Evolutionary conservation across 2,329 filamentous ascomycete species (phyloP).

Genomic region (Botrytis fragariae): DNA sequence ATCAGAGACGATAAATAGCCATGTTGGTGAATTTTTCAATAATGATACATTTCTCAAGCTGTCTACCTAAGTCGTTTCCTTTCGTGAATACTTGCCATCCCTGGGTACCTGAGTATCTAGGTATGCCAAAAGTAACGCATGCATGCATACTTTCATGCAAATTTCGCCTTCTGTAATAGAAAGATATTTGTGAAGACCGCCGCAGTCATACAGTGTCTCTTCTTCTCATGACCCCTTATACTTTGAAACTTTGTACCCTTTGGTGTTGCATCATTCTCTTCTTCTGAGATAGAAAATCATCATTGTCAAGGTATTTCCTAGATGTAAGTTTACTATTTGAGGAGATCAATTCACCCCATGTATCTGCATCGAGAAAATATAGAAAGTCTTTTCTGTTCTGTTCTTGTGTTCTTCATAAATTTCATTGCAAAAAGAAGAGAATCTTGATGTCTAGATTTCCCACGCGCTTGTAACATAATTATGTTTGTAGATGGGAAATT

Average conservation of each 20-base stretch:
- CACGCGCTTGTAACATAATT: not conserved
- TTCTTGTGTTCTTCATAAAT: not conserved
- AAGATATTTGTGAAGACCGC: too few relatives aligned
- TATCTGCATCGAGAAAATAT: too few relatives aligned
- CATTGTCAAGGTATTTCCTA: not conserved
- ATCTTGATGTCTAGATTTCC: not conserved
- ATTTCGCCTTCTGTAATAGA: rapidly evolving
- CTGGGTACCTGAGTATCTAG: too few relatives aligned
- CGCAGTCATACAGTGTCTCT: too few relatives aligned
- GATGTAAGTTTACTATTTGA: not conserved
- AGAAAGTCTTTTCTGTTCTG: not conserved
- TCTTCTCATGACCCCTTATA: not conserved
- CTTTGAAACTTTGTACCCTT: too few relatives aligned
- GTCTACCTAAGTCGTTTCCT: not conserved
- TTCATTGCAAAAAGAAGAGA: not conserved
- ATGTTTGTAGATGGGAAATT: not conserved
- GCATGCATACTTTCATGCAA: not conserved
- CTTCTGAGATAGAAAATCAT: too few relatives aligned
- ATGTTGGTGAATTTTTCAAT: too few relatives aligned
- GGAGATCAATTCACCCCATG: too few relatives aligned
- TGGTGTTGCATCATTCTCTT: too few relatives aligned
- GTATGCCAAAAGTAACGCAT: too few relatives aligned
- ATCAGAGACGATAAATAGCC: too few relatives aligned
- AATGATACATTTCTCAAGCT: not conserved
- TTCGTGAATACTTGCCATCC: too few relatives aligned